These are phyloP conservation scores for Trichoderma erinaceum DNA, from an alignment of 495 filamentous ascomycete species.

Conservation along the genomic window DNA sequence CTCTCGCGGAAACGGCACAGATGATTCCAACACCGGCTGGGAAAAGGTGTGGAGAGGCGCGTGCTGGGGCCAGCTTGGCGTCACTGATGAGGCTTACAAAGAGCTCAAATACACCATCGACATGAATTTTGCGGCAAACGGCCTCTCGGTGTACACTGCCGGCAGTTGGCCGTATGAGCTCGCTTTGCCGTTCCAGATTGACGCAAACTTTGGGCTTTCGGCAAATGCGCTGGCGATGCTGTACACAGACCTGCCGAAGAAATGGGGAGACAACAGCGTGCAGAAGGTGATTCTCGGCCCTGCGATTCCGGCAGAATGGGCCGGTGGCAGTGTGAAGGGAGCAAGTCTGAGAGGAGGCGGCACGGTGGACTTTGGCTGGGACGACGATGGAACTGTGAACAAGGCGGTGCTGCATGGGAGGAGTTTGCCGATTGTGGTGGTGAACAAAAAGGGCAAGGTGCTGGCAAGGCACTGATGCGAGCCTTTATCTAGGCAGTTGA, in stretches of 20 bases:
- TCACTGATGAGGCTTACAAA: constrained; percentile 34
- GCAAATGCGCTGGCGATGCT: constrained; percentile 44
- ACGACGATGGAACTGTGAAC: constrained; percentile 25
- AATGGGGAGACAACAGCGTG: constrained; percentile 5
- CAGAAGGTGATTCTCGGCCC: constrained; percentile 11
- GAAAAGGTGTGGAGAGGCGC: constrained; percentile 50
- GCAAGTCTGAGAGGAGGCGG: constrained; percentile 37
- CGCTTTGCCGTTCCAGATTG: constrained; percentile 44
- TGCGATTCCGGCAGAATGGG: constrained; percentile 8
- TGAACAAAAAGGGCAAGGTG: constrained; percentile 10
- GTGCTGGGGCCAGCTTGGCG: constrained; percentile 46
- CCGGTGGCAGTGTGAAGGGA: constrained; percentile 28
- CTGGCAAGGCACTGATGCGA: not conserved
- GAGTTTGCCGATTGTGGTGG: not conserved
- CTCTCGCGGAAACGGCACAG: constrained; percentile 23
- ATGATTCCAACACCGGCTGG: constrained; percentile 48
- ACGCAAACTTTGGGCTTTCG: constrained; percentile 49
- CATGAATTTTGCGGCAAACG: constrained; percentile 45
- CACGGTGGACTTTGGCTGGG: constrained; percentile 34
- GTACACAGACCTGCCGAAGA: constrained; percentile 30
- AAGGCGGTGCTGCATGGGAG: constrained; percentile 5
- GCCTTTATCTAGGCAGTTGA: not conserved
- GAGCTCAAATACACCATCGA: constrained; percentile 30
- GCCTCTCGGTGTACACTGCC: constrained; percentile 38
- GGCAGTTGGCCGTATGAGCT: constrained; percentile 7